Base-by-base conservation (phyloP, 441 rosid genomes). In the Biscutella laevigata region DNA sequence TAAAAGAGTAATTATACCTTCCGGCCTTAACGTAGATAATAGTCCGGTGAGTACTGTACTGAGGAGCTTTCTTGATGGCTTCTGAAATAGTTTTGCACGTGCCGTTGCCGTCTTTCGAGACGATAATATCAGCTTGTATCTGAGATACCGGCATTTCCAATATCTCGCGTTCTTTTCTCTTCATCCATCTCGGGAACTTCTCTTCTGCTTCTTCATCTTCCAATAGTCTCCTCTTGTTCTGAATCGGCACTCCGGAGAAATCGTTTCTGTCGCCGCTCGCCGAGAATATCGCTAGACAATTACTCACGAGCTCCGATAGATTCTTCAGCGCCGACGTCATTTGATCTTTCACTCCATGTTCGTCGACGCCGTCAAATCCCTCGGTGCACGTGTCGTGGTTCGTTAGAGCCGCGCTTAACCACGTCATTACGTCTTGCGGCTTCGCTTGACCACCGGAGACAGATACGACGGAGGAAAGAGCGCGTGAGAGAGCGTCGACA, bases 361-460 rank as follows among this genome's bases (percentile, higher is more conserved):
- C 71, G 6, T 10, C 35, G 8, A 69, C 67, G 17, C 49, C 88
- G 22, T 54, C 78, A 8, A 91, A 82, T 14, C 98, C 98, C 32
- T 91, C 98, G 8, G 69, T 19, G 29, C 98, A 91, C 27, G 98
- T 91, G 82, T 91, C 98, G 6, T 87, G 95, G 42, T 91, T 91
- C 4, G 96, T 91, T 42, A 90, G 22, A 32, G 98, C 82, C 0
- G 95, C 59, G 76, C 96, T 84, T 6, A 90, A 84, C 98, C 98
- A 91, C 53, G 95, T 91, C 68, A 68, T 17, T 20, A 91, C 90
- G 68, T 91, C 98, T 11, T 91, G 92, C n/a, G 82, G 66, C 1
- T 53, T 38, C 1, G 75, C 46, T n/a, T n/a, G n/a, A n/a, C n/a
- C n/a, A n/a, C n/a, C n/a, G 11, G 36, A 71, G 53, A 14, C 20